Evolutionary conservation across 2,329 filamentous ascomycete species (phyloP).

Genomic region (Colletotrichum noveboracense): DNA sequence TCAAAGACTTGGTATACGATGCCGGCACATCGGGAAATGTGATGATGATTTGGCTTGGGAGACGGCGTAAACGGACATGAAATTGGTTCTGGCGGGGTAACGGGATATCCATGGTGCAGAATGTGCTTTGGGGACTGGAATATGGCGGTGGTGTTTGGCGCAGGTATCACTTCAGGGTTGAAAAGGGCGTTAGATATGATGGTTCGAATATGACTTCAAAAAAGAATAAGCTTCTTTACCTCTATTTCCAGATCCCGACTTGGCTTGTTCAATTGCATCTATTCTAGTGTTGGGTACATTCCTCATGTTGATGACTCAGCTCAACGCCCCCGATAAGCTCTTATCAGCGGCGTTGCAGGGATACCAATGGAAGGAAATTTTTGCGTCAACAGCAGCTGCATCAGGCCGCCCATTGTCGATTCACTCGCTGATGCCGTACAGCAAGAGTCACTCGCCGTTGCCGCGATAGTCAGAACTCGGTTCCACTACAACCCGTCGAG

Average conservation of each 20-base stretch:
- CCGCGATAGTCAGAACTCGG: neutral
- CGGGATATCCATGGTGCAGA: neutral
- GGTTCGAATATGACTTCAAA: neutral
- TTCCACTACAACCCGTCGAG: neutral
- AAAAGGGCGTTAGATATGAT: neutral
- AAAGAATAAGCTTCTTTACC: neutral
- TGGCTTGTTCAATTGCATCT: neutral
- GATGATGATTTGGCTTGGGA: neutral
- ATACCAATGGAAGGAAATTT: neutral
- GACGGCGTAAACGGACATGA: neutral
- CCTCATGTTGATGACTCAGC: neutral
- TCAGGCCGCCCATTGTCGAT: neutral
- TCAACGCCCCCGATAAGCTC: neutral
- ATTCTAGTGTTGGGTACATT: neutral
- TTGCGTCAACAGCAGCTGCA: neutral
- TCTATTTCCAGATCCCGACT: neutral
- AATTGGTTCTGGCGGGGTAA: neutral
- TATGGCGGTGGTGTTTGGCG: neutral
- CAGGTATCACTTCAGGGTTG: neutral
- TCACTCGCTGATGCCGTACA: conserved; percentile 1
- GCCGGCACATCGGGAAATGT: neutral
- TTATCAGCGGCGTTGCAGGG: neutral
- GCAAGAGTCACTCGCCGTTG: conserved; percentile 7
- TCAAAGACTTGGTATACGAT: neutral
- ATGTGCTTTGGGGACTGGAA: neutral